A percentile compares a stretch with the other conserved stretches of the same genome.
phyloP scores from a whole-genome alignment of 2,329 filamentous ascomycete genomes.

The Eutypella sp. region DNA sequence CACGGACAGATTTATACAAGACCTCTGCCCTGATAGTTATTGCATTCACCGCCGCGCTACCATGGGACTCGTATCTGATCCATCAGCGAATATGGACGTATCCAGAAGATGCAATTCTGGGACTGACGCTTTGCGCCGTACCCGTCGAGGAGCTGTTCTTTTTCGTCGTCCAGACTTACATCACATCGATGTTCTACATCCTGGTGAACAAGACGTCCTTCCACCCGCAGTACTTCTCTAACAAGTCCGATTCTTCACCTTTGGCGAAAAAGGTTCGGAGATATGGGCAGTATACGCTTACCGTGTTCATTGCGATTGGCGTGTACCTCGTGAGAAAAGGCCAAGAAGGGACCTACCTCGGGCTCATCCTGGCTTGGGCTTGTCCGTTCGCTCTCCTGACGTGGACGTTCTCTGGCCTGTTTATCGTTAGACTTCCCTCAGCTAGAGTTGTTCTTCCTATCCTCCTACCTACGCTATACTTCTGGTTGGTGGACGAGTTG shows the following conservation, averaged over 20 bases:
- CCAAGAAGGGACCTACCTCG: conserved; percentile 57
- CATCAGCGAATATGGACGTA: conserved; percentile 66
- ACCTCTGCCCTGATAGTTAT: conserved; percentile 55
- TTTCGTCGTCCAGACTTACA: conserved; percentile 73
- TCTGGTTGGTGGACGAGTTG: conserved; percentile 68
- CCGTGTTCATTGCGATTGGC: conserved; percentile 38
- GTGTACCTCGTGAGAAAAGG: conserved; percentile 39
- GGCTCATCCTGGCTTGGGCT: conserved; percentile 66
- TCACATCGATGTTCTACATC: conserved; percentile 63
- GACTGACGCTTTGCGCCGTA: conserved; percentile 58
- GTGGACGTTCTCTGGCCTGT: conserved; percentile 59
- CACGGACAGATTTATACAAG: conserved; percentile 57
- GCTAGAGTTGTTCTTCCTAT: conserved; percentile 57
- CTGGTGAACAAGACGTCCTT: conserved; percentile 61
- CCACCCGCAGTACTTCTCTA: conserved; percentile 37
- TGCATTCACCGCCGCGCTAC: conserved; percentile 63
- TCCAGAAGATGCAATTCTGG: conserved; percentile 58
- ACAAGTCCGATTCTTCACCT: conserved; percentile 20
- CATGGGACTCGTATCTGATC: conserved; percentile 75
- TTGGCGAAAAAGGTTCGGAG: conserved; percentile 27
- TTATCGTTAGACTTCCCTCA: conserved; percentile 55
- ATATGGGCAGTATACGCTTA: conserved; percentile 46
- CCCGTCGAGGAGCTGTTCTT: conserved; percentile 72
- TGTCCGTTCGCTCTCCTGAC: conserved; percentile 60
- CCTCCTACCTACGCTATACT: conserved; percentile 58